phyloP scores from a whole-genome alignment of 2,329 filamentous ascomycete genomes.

The Microcera coccophila region DNA sequence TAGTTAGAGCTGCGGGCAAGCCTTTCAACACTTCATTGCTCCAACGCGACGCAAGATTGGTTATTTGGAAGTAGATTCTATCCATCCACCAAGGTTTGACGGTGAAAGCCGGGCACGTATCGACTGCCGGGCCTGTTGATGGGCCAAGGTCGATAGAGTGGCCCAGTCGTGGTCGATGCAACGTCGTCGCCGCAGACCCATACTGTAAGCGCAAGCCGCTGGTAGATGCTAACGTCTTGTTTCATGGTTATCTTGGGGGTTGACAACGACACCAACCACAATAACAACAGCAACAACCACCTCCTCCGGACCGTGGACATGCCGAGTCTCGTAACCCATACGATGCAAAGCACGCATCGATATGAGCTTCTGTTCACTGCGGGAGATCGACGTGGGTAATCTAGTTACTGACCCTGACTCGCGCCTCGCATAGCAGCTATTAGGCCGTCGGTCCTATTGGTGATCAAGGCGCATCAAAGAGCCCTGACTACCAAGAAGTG shows the following conservation, averaged over 20 bases:
- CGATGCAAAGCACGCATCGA: neutral
- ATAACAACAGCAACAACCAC: neutral
- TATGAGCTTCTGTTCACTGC: slow-evolving; percentile 7
- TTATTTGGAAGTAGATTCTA: neutral
- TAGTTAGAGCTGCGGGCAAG: neutral
- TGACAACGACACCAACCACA: neutral
- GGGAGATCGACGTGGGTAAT: slow-evolving; percentile 27
- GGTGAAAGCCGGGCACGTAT: neutral
- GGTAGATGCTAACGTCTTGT: too few species aligned
- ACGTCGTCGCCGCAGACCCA: too few species aligned
- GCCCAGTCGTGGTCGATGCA: neutral
- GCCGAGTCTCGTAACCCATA: neutral
- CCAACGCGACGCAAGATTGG: neutral
- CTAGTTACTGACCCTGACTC: slow-evolving; percentile 22
- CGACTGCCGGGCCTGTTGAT: neutral
- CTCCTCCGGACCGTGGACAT: neutral
- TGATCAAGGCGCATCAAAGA: slow-evolving; percentile 7
- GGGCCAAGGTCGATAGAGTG: too few species aligned
- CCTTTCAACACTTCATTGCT: neutral
- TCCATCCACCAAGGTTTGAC: neutral
- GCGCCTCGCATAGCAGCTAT: slow-evolving; percentile 8
- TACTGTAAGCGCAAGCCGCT: too few species aligned
- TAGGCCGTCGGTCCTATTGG: slow-evolving; percentile 6
- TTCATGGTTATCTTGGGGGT: too few species aligned
- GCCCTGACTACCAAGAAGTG: slow-evolving; percentile 9